Evolutionary conservation across 441 rosid species (phyloP), one percentile per base, ranked within the genome.

Genomic region (Euphorbia celastroides): DNA sequence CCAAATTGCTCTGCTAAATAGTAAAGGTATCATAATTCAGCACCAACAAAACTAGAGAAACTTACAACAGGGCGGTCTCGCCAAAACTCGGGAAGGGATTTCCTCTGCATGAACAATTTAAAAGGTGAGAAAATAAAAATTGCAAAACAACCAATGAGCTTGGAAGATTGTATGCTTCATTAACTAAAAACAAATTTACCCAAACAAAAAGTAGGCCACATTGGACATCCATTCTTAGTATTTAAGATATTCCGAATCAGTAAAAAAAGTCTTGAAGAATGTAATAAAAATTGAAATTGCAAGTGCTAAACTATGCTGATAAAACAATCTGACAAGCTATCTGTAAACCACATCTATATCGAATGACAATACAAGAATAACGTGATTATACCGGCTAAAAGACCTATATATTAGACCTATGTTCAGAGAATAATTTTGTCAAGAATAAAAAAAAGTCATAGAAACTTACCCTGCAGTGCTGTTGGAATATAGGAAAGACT

Each of bases 41-140:
- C 10, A 46, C 41, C 50, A 27, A 34, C 59, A 55, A 16, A 46
- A 38, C 51, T 1, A 26, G 42, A 25, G 63, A 55, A 65, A 83
- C 96, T 88, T 79, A 93, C 97, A 68, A 84, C 70, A 66, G 94
- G 85, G 16, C 26, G 91, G 75, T 93, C 97, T 75, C 96, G 84
- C 98, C 98, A 93, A 81, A 93, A 93, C 81, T 93, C 96, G n/a
- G 96, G 97, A 67, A 90, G 78, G 19, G 98, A 87, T 78, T 67
- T 88, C 81, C 94, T 81, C 96, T 93, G 95, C 82, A 78, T 30
- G 38, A 46, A 19, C 8, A 70, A 61, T 60, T 50, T 34, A 50
- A 68, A n/a, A 17, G 55, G 20, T 59, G 48, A 57, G 69, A 62
- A 19, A 19, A 10, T 28, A 30, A 30, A 23, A 48, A 31, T 64